These are phyloP conservation scores for Phytophthora litchii DNA, from an alignment of 352 stramenopile species.

Conservation along the genomic window DNA sequence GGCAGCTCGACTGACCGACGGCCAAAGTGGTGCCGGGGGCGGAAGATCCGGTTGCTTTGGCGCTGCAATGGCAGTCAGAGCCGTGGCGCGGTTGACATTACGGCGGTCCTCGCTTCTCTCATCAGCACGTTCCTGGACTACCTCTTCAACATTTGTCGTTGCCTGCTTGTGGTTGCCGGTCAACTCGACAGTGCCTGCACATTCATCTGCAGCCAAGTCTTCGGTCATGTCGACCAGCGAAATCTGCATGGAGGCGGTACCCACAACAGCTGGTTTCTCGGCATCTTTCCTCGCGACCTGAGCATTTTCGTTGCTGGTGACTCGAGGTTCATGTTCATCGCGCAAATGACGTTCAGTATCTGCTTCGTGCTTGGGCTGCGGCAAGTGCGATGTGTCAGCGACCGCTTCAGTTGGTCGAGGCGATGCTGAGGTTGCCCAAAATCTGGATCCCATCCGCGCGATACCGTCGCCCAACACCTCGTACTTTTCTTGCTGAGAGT, in stretches of 20 bases:
- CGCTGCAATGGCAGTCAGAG: slow-evolving; percentile 11
- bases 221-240: slow-evolving; percentile 21
- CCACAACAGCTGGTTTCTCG: slow-evolving; percentile 25
- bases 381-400: neutral
- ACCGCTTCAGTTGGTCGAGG: neutral
- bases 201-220: neutral
- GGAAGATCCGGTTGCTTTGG: slow-evolving; percentile 37
- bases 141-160: slow-evolving; percentile 5
- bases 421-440: slow-evolving; percentile 45
- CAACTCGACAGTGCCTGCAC: neutral
- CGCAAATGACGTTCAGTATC: neutral
- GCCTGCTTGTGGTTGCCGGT: neutral
- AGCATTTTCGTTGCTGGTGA: neutral
- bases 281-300: slow-evolving; percentile 5
- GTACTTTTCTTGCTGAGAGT: slow-evolving; percentile 41
- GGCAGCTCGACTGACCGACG: slow-evolving; percentile 5
- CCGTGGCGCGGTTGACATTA: slow-evolving; percentile 13
- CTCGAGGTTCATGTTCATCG: slow-evolving; percentile 2
- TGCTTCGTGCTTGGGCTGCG: neutral
- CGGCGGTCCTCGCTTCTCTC: neutral
- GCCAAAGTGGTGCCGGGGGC: slow-evolving; percentile 13
- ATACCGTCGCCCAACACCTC: slow-evolving; percentile 56
- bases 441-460: slow-evolving; percentile 45
- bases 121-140: slow-evolving; percentile 1
- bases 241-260: slow-evolving; percentile 17